Evolutionary conservation across 495 filamentous ascomycete genomes (phyloP).

Genomic region (Annulohypoxylon nitens): DNA sequence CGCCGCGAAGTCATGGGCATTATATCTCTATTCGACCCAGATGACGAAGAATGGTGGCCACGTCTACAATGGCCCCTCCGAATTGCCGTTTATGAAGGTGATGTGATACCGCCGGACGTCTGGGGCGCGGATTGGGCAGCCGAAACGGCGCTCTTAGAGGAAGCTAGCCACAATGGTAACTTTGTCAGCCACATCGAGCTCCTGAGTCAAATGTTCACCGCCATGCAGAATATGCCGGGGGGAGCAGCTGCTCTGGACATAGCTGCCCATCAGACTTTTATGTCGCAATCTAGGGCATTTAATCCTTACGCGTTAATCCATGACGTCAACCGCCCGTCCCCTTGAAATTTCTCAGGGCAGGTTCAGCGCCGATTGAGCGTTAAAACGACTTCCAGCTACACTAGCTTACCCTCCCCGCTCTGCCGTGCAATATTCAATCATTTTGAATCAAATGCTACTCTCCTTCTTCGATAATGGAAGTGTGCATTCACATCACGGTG

Average conservation of each 20-base stretch:
- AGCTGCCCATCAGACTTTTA: constrained; percentile 36
- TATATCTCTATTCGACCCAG: constrained; percentile 62
- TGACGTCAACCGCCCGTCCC: background rate
- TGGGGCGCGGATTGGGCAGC: constrained; percentile 64
- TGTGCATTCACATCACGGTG: background rate
- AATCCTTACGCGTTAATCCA: background rate
- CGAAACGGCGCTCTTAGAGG: constrained; percentile 54
- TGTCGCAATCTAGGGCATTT: constrained; percentile 9
- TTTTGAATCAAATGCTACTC: constrained; percentile 13
- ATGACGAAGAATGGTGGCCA: constrained; percentile 66
- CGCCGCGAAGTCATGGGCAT: constrained; percentile 68
- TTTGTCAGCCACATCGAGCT: constrained; percentile 63
- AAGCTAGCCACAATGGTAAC: constrained; percentile 42
- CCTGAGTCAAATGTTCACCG: constrained; percentile 60
- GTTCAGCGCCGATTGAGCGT: background rate
- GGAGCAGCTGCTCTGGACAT: constrained; percentile 34
- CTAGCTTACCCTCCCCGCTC: background rate
- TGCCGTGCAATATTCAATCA: constrained; percentile 8
- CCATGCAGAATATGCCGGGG: constrained; percentile 52
- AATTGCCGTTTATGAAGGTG: constrained; percentile 62
- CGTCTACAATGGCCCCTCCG: constrained; percentile 68
- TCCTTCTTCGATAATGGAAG: background rate
- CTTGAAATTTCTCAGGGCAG: background rate
- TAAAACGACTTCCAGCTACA: background rate
- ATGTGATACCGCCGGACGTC: constrained; percentile 61